Base-by-base conservation (phyloP, 495 filamentous ascomycete genomes). In the Bathelium albidoporum region DNA sequence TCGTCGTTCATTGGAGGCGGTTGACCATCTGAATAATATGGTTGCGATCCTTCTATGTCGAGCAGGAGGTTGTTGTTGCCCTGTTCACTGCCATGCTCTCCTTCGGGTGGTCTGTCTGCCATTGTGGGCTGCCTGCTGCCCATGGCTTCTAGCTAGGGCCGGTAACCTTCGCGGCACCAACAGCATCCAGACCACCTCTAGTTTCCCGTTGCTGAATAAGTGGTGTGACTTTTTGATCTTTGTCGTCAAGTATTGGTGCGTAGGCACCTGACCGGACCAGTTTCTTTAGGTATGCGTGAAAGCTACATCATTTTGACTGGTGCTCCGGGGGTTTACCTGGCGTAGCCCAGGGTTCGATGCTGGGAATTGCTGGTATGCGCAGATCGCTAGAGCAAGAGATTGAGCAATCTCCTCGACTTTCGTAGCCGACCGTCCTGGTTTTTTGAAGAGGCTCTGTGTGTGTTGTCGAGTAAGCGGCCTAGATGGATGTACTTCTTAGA, bases 1-100 rank as follows among this genome's bases (percentile, higher is more conserved):
- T 94, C 87, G 73, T 96, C 90, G 72, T 86, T 87, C 61, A 89
- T 75, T 3, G 87, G 83, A 36, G 89, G 85, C 45, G 82, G 79
- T 69, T 87, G 84, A 18, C 89, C 90, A 58, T 79, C 78, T 72
- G 83, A 86, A 73, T 95, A 93, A 26, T 82, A 72, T 18, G 89
- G 83, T 62, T 84, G 82, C 31, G 85, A 80, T 63, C 86, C 81
- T 58, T 87, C 86, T 65, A 93, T 79, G 72, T 93, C 87, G 71
- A 96, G 82, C 52, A 88, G 76, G 62, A 91, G 82, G 73, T 91
- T 88, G 71, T 80, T 75, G 55, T 29, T 55, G 9, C 49, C 49
- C 16, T 71, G 69, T 32, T 58, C 31, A 18, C 71, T 80, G 85
- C 79, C 52, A 59, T 58, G 71, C 44, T 53, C 76, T 70, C 76